These are phyloP conservation scores for Aspergillus spinulosporus DNA, from an alignment of 2,329 filamentous ascomycete species.

Conservation along the genomic window DNA sequence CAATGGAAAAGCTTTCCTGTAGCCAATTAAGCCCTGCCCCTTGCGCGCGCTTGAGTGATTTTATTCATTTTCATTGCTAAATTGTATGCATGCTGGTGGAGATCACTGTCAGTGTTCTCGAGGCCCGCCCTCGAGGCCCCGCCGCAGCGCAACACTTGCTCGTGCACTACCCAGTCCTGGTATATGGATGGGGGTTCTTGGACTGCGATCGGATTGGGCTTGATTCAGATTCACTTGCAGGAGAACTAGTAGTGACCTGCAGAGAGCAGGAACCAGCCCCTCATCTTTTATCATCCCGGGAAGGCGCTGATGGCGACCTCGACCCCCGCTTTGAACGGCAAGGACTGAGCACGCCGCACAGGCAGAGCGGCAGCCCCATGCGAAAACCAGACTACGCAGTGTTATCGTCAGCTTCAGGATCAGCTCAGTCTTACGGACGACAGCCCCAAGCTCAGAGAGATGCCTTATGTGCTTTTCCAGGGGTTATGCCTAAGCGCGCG, in stretches of 20 bases:
- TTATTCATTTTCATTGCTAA: slow-evolving; percentile 11
- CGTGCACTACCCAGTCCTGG: neutral
- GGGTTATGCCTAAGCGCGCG: neutral
- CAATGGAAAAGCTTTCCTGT: slow-evolving; percentile 2
- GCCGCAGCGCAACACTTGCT: neutral
- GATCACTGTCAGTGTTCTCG: neutral
- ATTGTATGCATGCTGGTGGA: neutral
- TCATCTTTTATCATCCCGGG: neutral
- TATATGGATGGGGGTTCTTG: too few relatives aligned
- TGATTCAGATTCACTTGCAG: neutral
- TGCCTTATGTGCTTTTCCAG: neutral
- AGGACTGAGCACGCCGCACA: too few relatives aligned
- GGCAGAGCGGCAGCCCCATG: too few relatives aligned
- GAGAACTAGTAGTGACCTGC: neutral
- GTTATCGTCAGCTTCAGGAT: neutral
- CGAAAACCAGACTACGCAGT: neutral
- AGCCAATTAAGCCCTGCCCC: neutral
- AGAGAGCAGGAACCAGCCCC: neutral
- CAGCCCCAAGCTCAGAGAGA: neutral
- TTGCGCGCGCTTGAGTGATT: neutral
- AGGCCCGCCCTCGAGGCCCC: neutral
- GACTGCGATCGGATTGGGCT: neutral
- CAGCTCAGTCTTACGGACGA: neutral
- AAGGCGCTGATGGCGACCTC: neutral
- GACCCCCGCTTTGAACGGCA: too few relatives aligned